phyloP scores from a whole-genome alignment of 768 basidiomycete species.

The Boletus rubescentipes region DNA sequence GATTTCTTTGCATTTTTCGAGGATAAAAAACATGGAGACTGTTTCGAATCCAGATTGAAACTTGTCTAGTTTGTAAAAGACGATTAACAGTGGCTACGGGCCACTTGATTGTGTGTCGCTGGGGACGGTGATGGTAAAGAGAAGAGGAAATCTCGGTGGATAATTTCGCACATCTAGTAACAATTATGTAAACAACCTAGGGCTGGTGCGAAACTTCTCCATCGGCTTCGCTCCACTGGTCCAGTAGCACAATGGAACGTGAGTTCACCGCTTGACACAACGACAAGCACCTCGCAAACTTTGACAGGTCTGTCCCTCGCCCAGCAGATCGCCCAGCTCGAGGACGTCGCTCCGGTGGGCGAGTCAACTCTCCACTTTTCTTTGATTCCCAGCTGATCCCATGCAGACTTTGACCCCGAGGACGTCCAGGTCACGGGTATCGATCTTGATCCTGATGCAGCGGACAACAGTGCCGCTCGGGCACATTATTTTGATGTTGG shows the following conservation, averaged over 20 bases:
- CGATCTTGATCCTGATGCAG: constrained; percentile 38
- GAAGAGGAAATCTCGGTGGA: constrained; percentile 20
- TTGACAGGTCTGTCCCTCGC: constrained; percentile 56
- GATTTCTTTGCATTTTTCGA: constrained; percentile 39
- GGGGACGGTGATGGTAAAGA: constrained; percentile 33
- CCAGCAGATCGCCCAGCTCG: constrained; percentile 80
- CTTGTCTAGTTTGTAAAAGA: constrained; percentile 15
- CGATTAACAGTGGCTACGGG: constrained; percentile 26
- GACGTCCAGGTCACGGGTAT: constrained; percentile 48
- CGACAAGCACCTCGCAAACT: constrained; percentile 1
- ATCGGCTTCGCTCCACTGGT: background rate
- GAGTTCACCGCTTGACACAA: constrained; percentile 10
- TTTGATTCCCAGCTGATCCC: constrained; percentile 7
- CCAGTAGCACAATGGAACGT: constrained; percentile 27
- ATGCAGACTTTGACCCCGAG: constrained; percentile 74
- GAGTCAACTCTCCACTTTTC: constrained; percentile 23
- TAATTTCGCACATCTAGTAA: constrained; percentile 25
- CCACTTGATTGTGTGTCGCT: constrained; percentile 31
- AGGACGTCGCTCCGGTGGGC: constrained; percentile 71
- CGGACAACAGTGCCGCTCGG: constrained; percentile 42
- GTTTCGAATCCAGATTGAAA: constrained; percentile 38
- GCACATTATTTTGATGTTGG: constrained; percentile 88
- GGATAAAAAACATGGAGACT: constrained; percentile 36
- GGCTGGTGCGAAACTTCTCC: constrained; percentile 5
- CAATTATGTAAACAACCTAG: constrained; percentile 33